Evolutionary conservation across 139 green algal genomes (phyloP), one percentile per base, ranked within the genome.

Genomic region (Raphidocelis subcapitata): DNA sequence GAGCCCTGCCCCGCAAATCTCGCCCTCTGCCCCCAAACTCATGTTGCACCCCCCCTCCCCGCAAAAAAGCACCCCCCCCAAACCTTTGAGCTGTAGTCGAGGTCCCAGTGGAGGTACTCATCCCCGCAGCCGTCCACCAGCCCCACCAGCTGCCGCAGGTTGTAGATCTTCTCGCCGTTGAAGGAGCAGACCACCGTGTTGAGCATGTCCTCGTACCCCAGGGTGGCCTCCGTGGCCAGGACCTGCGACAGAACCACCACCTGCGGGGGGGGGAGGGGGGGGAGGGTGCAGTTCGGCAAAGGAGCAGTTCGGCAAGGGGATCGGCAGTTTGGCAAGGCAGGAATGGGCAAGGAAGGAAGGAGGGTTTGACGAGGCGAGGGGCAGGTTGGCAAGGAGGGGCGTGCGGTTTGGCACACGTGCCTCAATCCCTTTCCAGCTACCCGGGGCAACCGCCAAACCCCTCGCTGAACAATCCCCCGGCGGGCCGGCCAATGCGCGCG

Each of bases 181-280:
- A 95, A 76, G 5, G 62, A 54, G 3, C 61, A 0, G n/a, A 81
- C 76, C 75, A 89, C 83, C 2, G 83, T 90, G 79, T 97, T 97
- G 63, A 85, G 72, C 28, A 96, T 79, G 3, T 97, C 92, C 79
- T 97, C 92, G 72, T 93, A 97, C 0, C 92, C 92, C 1, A 94
- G 80, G 62, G 86, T 94, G 36, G 85, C 74, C 5, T 96, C 92
- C 1, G 76, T 70, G 4, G 92, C 92, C 76, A 97, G 82, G 44
- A 94, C 89, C 82, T 93, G 85, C 26, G 64, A 73, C 61, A 87
- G 73, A 65, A 87, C 61, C 70, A 87, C 79, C 37, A 85, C 73
- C 41, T n/a, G n/a, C n/a, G n/a, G n/a, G n/a, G n/a, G n/a, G n/a
- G n/a, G n/a, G n/a, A n/a, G n/a, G n/a, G n/a, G n/a, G n/a, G n/a